Base-by-base conservation (phyloP, 495 filamentous ascomycete species). In the Mytilinidion resinicola region DNA sequence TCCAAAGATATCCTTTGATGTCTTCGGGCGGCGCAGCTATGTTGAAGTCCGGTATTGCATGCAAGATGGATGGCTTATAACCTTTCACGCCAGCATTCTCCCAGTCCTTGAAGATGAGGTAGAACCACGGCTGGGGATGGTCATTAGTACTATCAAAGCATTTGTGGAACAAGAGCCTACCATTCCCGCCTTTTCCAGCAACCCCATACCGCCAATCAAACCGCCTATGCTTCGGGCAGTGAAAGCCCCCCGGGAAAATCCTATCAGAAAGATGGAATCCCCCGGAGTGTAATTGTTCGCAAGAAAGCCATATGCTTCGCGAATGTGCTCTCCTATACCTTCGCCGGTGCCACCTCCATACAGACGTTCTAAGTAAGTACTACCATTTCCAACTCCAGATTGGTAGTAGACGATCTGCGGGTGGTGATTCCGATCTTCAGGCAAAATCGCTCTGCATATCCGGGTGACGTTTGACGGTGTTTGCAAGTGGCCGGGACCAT, bases 341-440 rank as follows among this genome's bases (percentile, higher is more conserved):
- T 56, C 56, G 5, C 60, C 60, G 12, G 55, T 58, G 6, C 55
- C 60, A 19, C 60, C 60, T 12, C 60, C 55, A 15, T 52, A 3
- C 1, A 57, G 43, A 19, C 56, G 51, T 41, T 62, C 55, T 21
- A 59, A 25, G 33, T 47, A 21, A 7, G 50, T 38, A 17, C 51
- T 57, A 6, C 42, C 59, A 4, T 47, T 58, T n/a, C 66, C 66
- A 15, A 71, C 51, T 7, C 69, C 69, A 34, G 67, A 50, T 53
- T 72, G 68, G 50, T 70, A 70, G 55, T 69, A 70, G 19, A 69
- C 64, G 25, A 72, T 67, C 46, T 67, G 69, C 19, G 57, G 53
- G 35, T 39, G 39, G 41, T 48, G n/a, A 17, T 54, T 42, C 21
- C 19, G 33, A 41, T 47, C 51, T 25, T 56, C 14, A 10, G 43